Evolutionary conservation across 495 filamentous ascomycete species (phyloP), one percentile per base, ranked within the genome.

Genomic region (Daldinia vernicosa): DNA sequence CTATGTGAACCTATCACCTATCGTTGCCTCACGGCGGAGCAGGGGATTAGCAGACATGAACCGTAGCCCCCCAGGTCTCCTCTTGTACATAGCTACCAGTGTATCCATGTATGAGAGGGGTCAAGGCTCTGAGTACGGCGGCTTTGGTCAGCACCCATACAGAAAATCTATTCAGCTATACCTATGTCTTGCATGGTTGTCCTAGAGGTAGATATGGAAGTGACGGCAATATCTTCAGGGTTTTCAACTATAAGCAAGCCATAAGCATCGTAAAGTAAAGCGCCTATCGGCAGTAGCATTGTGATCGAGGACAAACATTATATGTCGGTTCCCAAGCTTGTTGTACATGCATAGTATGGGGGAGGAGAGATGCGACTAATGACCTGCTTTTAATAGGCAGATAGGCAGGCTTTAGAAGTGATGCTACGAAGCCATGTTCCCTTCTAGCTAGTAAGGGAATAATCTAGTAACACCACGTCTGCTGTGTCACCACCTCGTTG

Each of bases 1-100:
- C 59, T 67, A 60, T 59, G 67, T 64, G 64, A 50, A 60, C 69
- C 61, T 67, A 54, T 64, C 64, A 60, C 69, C 61, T 67, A 54
- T 60, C 55, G 24, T 60, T 67, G 54, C 64, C 60, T 72, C 24
- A 14, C 24, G 6, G 35, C 53, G 9, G 53, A 22, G 32, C 37
- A 60, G 37, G 32, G 39, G 9, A 12, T 6, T 37, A 51, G 47
- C 35, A 35, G 22, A 37, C 24, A 26, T 19, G 56, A 40, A 60
- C 27, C 27, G 12, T 26, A n/a, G 37, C 9, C 56, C 24, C 17
- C 19, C 19, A 26, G 8, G 54, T 33, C 22, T 37, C 54, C 54
- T 30, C 54, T 57, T 7, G 30, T 32, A n/a, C n/a, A n/a, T n/a
- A 12, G 7, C 5, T 33, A 33, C 14, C 4, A 17, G 28, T 22